Evolutionary conservation across 1,139 yeast species (phyloP).

Genomic region (Saccharomyces hybrid): DNA sequence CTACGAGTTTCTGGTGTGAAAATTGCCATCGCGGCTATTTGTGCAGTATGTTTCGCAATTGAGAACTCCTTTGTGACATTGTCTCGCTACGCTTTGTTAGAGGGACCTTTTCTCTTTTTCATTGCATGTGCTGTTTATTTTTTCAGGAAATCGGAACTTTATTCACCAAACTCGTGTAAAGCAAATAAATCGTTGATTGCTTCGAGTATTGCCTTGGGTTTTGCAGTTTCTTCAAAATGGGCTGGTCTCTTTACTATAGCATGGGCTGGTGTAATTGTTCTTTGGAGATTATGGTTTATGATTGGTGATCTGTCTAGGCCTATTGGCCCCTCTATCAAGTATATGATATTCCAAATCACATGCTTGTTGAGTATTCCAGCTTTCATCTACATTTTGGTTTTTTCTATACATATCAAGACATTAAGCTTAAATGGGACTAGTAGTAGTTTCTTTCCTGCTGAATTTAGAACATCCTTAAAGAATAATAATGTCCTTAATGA

Average conservation of each 20-base stretch:
- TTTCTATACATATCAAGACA: constrained; percentile 67
- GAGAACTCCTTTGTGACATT: constrained; percentile 86
- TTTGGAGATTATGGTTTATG: constrained; percentile 75
- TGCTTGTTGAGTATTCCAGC: constrained; percentile 64
- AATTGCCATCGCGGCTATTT: constrained; percentile 60
- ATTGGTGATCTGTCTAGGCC: constrained; percentile 67
- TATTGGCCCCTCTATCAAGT: constrained; percentile 25
- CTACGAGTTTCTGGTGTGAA: constrained; percentile 82
- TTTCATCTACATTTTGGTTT: constrained; percentile 59
- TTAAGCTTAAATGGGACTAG: constrained; percentile 78
- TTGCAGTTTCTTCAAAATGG: constrained; percentile 89
- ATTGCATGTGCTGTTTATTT: constrained; percentile 79
- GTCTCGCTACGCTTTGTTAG: constrained; percentile 81
- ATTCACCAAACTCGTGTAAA: constrained; percentile 53
- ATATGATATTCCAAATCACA: constrained; percentile 46
- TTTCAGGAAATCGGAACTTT: constrained; percentile 72
- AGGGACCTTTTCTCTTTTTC: constrained; percentile 84
- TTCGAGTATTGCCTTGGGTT: constrained; percentile 76
- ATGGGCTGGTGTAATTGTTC: constrained; percentile 76
- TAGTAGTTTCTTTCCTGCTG: constrained; percentile 78
- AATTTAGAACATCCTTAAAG: constrained; percentile 69
- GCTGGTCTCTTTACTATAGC: constrained; percentile 89
- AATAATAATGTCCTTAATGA: constrained; percentile 63
- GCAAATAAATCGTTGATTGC: constrained; percentile 69
- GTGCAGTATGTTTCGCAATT: constrained; percentile 59